These are phyloP conservation scores for Sclerotinia subarctica DNA, from an alignment of 2,329 filamentous ascomycete genomes.

Conservation along the genomic window DNA sequence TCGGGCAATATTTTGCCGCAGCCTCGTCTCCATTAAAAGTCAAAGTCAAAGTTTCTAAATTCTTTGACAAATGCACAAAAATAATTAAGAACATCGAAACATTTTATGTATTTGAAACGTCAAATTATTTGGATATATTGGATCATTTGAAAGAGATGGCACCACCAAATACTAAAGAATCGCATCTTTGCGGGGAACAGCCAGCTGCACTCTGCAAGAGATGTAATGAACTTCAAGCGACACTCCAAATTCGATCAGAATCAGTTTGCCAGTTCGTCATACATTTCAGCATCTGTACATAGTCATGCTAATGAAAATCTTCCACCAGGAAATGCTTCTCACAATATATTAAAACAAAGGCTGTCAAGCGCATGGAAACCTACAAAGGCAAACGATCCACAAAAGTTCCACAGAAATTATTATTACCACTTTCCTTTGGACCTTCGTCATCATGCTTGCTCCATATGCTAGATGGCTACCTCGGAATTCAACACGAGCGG, in stretches of 20 bases:
- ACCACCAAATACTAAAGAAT: constrained; percentile 21
- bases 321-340: constrained; percentile 66
- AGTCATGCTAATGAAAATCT: constrained; percentile 25
- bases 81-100: background rate
- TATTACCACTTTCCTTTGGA: constrained; percentile 81
- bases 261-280: constrained; percentile 36
- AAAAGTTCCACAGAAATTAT: constrained; percentile 47
- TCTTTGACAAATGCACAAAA: background rate
- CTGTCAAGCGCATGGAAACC: constrained; percentile 71
- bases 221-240: constrained; percentile 34
- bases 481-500: constrained; percentile 61
- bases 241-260: constrained; percentile 37
- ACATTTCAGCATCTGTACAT: constrained; percentile 5
- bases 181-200: constrained; percentile 4
- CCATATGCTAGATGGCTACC: constrained; percentile 69
- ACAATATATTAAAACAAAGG: constrained; percentile 74
- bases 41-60: constrained; percentile 4
- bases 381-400: constrained; percentile 50
- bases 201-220: constrained; percentile 31
- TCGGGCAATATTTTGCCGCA: constrained; percentile 10
- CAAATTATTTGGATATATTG: background rate
- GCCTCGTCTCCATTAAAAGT: constrained; percentile 10
- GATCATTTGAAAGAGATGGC: constrained; percentile 10
- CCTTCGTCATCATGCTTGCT: constrained; percentile 75
- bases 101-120: constrained; percentile 17